These are phyloP conservation scores for Stagonosporopsis cucurbitacearum DNA, from an alignment of 2,329 filamentous ascomycete genomes.

Conservation along the genomic window DNA sequence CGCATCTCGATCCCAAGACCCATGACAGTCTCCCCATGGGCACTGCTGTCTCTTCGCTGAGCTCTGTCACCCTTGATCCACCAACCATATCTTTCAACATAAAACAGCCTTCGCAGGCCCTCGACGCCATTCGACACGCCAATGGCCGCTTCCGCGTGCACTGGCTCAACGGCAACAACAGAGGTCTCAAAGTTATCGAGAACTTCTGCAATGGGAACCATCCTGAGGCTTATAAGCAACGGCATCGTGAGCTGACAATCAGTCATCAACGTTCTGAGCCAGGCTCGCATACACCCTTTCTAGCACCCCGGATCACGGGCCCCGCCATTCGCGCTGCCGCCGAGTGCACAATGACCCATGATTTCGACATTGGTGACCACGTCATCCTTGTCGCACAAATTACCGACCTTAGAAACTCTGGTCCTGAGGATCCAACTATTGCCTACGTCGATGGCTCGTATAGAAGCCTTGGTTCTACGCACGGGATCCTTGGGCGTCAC, in stretches of 20 bases:
- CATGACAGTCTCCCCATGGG: conserved; percentile 33
- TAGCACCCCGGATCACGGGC: conserved; percentile 27
- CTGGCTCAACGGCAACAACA: conserved; percentile 49
- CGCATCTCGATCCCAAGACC: conserved; percentile 21
- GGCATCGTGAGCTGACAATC: conserved; percentile 17
- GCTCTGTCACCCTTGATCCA: conserved; percentile 63
- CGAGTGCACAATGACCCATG: conserved; percentile 44
- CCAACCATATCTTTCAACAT: conserved; percentile 70
- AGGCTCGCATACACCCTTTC: conserved; percentile 6
- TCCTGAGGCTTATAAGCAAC: conserved; percentile 27
- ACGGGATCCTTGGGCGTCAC: conserved; percentile 8
- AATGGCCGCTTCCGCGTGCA: conserved; percentile 57
- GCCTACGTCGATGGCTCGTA: conserved; percentile 40
- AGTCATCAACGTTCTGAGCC: conserved; percentile 13
- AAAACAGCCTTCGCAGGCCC: conserved; percentile 61
- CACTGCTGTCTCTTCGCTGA: conserved; percentile 68
- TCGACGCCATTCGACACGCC: conserved; percentile 58
- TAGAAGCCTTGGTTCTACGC: conserved; percentile 14
- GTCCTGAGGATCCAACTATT: conserved; percentile 19
- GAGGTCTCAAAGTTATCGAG: conserved; percentile 40
- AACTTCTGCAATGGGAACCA: conserved; percentile 41
- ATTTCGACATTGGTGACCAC: conserved; percentile 55
- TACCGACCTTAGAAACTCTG: conserved; percentile 15
- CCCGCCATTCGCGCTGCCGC: conserved; percentile 37
- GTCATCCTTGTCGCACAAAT: conserved; percentile 56